Evolutionary conservation across 352 stramenopile genomes (phyloP).

Genomic region (Globisporangium nodosum): DNA sequence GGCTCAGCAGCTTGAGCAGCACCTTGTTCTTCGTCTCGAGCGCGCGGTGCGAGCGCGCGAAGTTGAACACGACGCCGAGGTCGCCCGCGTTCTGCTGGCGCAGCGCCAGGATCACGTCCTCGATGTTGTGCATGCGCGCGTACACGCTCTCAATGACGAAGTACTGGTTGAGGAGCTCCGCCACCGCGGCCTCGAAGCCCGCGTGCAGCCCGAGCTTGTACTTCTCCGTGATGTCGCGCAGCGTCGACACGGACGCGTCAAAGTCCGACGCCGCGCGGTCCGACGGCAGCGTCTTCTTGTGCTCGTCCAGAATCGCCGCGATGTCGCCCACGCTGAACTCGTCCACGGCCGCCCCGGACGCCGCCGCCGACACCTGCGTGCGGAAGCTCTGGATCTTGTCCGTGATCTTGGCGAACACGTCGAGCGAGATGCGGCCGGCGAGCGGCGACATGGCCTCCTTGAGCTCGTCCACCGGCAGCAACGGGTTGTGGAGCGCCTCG

Average conservation of each 20-base stretch:
- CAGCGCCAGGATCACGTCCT: slow-evolving; percentile 79
- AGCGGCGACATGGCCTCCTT: slow-evolving; percentile 96
- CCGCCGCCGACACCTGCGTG: slow-evolving; percentile 27
- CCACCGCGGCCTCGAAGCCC: slow-evolving; percentile 54
- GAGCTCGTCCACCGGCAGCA: slow-evolving; percentile 92
- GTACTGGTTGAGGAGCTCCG: slow-evolving; percentile 79
- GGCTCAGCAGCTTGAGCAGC: slow-evolving; percentile 61
- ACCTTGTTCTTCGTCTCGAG: slow-evolving; percentile 85
- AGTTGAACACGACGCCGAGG: slow-evolving; percentile 75
- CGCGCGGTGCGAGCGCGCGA: slow-evolving; percentile 90
- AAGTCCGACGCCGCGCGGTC: slow-evolving; percentile 64
- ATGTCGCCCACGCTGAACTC: slow-evolving; percentile 58
- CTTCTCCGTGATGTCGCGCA: slow-evolving; percentile 72
- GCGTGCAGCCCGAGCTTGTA: slow-evolving; percentile 74
- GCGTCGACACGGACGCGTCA: slow-evolving; percentile 50
- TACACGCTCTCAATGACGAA: slow-evolving; percentile 73
- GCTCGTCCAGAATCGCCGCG: slow-evolving; percentile 49
- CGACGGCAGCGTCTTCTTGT: slow-evolving; percentile 51
- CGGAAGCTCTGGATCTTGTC: slow-evolving; percentile 77
- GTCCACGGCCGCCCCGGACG: slow-evolving; percentile 10
- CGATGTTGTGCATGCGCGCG: slow-evolving; percentile 70
- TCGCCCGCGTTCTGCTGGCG: slow-evolving; percentile 90
- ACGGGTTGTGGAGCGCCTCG: slow-evolving; percentile 45
- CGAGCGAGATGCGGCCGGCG: slow-evolving; percentile 92
- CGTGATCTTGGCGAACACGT: slow-evolving; percentile 89